Evolutionary conservation across 192 early-diverging fungal species (phyloP), one percentile per base, ranked within the genome.

Genomic region (Irineochytrium annulatum): DNA sequence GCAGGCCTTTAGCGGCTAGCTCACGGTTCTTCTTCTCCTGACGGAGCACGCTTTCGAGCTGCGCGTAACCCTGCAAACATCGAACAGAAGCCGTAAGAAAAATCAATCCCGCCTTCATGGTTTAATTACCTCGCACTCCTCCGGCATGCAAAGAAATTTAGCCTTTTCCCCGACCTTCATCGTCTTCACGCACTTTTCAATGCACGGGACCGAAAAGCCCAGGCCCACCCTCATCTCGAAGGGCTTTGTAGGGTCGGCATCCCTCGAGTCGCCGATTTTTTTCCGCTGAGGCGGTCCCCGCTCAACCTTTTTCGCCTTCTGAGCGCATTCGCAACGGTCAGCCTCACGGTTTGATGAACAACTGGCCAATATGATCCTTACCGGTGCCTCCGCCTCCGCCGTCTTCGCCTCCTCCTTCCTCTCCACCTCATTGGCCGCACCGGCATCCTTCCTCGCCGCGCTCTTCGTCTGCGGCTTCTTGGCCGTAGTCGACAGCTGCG

Each of bases 151-250:
- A 2, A 82, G 65, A 57, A 82, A 82, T 13, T 70, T 56, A 19
- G 77, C 68, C 20, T 59, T 55, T 37, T 76, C 74, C 1, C 77
- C 77, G 2, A 77, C 49, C 3, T 39, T 24, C 80, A 82, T 82
- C 2, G 73, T 63, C 43, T 73, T 75, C 2, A 82, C 63, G 31
- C 68, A 67, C 6, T 68, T 61, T 55, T 82, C 80, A 44, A 82
- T 51, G 11, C 65, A 68, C 22, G 55, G 64, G 14, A 79, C 77
- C 24, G 74, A 73, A 52, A 82, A 82, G 5, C 60, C 69, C 56
- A 67, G 71, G 0, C 80, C 80, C 27, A 79, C 73, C 3, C 80
- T 67, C 48, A 82, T 48, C 57, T 79, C 77, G 67, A 82, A 82
- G 52, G 72, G 73, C 17, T 37, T 56, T 3, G 63, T 44, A 14